A percentile compares a stretch with the other conserved stretches of the same genome.
These are phyloP conservation scores for Aspergillus proliferans DNA, from an alignment of 2,329 filamentous ascomycete species.

Conservation along the genomic window DNA sequence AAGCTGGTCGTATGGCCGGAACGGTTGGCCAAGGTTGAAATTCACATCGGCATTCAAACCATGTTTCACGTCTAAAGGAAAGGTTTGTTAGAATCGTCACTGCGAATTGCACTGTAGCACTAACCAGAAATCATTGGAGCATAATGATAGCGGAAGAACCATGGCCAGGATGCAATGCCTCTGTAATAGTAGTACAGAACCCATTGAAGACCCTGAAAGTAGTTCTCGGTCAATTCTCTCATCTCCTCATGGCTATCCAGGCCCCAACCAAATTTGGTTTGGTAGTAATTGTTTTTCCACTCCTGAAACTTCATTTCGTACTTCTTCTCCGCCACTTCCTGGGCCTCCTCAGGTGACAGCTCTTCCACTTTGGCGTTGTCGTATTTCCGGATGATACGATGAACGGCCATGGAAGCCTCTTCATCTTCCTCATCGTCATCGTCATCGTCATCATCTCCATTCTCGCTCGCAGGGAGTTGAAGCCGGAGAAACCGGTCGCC, in stretches of 20 bases:
- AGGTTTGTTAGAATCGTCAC: conserved; percentile 15
- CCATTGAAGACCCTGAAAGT: conserved; percentile 96
- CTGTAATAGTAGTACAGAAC: conserved; percentile 97
- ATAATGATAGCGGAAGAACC: conserved; percentile 97
- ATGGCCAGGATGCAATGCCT: conserved; percentile 95
- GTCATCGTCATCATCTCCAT: conserved; percentile 54
- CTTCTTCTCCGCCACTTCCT: conserved; percentile 70
- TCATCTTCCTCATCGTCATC: conserved; percentile 72
- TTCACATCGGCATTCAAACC: conserved; percentile 81
- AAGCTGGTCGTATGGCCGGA: conserved; percentile 89
- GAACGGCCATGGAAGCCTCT: conserved; percentile 74
- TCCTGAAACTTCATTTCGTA: conserved; percentile 84
- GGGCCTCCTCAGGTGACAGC: conserved; percentile 68
- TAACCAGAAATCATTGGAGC: conserved; percentile 86
- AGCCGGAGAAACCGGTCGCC: conserved; percentile 62
- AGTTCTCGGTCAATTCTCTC: conserved; percentile 81
- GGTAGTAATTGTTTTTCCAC: conserved; percentile 95
- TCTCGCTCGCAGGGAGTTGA: conserved; percentile 50
- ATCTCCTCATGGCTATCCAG: conserved; percentile 74
- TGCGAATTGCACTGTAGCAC: conserved; percentile 12
- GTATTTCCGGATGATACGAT: conserved; percentile 81
- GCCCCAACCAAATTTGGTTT: conserved; percentile 84
- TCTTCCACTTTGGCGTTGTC: conserved; percentile 85
- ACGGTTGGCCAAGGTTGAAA: conserved; percentile 90
- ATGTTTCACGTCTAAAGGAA: conserved; percentile 67